Conservation (phyloP, 352 stramenopile species). For the Globisporangium megalacanthum region DNA sequence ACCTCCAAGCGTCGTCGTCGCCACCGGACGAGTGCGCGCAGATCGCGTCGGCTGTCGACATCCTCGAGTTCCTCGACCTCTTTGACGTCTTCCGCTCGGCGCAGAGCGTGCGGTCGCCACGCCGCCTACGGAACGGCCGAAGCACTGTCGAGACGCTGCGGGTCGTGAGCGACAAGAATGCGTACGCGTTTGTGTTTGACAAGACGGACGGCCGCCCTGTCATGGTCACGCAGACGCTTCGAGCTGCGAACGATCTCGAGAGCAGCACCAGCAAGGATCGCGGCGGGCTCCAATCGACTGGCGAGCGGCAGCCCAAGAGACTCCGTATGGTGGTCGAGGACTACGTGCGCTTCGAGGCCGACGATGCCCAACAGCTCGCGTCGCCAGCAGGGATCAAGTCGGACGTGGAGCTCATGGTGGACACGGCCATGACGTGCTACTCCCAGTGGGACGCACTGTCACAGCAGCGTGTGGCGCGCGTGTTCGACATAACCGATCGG, state of each 20-base stretch:
- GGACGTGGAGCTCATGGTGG: constrained; percentile 47
- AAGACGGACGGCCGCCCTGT: constrained; percentile 21
- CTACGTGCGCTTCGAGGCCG: constrained; percentile 27
- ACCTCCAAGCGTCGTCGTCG: constrained; percentile 11
- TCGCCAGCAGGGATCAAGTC: constrained; percentile 40
- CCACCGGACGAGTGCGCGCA: constrained; percentile 16
- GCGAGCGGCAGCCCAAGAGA: constrained; percentile 4
- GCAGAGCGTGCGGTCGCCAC: constrained; percentile 7
- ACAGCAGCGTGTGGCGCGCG: constrained; percentile 23
- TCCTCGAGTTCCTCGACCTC: constrained; percentile 42
- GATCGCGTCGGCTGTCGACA: constrained; percentile 31
- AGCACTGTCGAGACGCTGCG: constrained; percentile 5
- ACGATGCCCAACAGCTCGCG: constrained; percentile 12
- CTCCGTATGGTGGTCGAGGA: constrained; percentile 32
- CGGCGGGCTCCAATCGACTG: background rate
- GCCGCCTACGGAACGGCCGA: background rate
- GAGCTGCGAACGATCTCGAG: background rate
- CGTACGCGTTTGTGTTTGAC: constrained; percentile 50
- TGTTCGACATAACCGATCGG: constrained; percentile 42
- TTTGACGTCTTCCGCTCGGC: constrained; percentile 29
- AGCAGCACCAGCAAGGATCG: background rate
- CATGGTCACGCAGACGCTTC: constrained; percentile 25
- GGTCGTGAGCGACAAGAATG: constrained; percentile 29
- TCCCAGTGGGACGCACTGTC: constrained; percentile 30
- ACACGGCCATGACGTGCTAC: constrained; percentile 38